A percentile compares a stretch with the other conserved stretches of the same genome.
Conservation (phyloP, 495 filamentous ascomycete genomes). For the Clohesyomyces aquaticus region DNA sequence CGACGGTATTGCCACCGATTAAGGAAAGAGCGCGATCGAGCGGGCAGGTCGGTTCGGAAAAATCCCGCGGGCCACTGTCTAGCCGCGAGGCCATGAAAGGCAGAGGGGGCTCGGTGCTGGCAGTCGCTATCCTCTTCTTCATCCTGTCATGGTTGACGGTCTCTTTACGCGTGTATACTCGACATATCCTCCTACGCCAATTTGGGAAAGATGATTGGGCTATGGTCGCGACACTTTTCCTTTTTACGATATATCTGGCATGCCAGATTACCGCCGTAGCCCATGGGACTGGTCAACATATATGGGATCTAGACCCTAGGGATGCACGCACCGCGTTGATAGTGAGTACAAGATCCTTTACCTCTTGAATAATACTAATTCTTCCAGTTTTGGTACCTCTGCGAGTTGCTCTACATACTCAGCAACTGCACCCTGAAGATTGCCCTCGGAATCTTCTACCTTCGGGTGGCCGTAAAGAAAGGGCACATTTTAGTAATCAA, state of each 20-base stretch:
- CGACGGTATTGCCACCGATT: too few relatives aligned
- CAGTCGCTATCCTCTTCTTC: conserved; percentile 32
- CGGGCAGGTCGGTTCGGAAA: not conserved
- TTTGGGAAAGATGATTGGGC: conserved; percentile 31
- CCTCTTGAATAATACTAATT: not conserved
- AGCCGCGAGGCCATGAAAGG: conserved; percentile 17
- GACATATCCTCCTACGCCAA: conserved; percentile 14
- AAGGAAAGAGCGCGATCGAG: too few relatives aligned
- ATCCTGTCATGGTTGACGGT: conserved; percentile 25
- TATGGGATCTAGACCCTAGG: conserved; percentile 16
- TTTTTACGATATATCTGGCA: conserved; percentile 24
- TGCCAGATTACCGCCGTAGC: conserved; percentile 24
- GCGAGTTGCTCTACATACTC: conserved; percentile 49
- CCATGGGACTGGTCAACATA: conserved; percentile 27
- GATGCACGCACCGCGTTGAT: conserved; percentile 24
- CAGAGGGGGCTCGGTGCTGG: conserved; percentile 24
- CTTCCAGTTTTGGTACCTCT: conserved; percentile 44
- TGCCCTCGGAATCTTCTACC: conserved; percentile 52
- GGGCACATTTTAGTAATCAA: conserved; percentile 50
- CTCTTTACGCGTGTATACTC: conserved; percentile 29
- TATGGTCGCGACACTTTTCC: conserved; percentile 31
- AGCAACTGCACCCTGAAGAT: conserved; percentile 49
- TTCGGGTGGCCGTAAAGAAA: conserved; percentile 48
- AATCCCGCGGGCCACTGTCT: not conserved
- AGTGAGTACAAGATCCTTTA: conserved; percentile 1